Evolutionary conservation across 2,329 filamentous ascomycete species (phyloP).

Genomic region (Neocatenulostroma microsporum): DNA sequence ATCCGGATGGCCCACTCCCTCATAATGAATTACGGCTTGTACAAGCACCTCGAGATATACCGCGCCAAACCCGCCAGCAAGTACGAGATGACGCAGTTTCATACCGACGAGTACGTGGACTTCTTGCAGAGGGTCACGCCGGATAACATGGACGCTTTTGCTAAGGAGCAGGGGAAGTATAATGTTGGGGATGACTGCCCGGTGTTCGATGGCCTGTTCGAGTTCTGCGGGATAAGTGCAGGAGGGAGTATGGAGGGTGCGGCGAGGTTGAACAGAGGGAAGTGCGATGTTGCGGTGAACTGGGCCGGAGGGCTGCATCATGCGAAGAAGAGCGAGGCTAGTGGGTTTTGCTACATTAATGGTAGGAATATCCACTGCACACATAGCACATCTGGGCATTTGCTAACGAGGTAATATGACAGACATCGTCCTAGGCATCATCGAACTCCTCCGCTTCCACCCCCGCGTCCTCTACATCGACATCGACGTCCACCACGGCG

Average conservation of each 20-base stretch:
- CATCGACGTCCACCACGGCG: slow-evolving; percentile 60
- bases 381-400: too few species aligned
- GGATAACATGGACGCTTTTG: slow-evolving; percentile 94
- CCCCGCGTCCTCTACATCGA: slow-evolving; percentile 59
- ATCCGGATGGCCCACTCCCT: slow-evolving; percentile 59
- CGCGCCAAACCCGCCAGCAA: slow-evolving; percentile 45
- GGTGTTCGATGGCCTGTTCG: slow-evolving; percentile 62
- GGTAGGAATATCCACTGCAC: slow-evolving; percentile 30
- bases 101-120: slow-evolving; percentile 65
- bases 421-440: slow-evolving; percentile 61
- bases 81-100: slow-evolving; percentile 66
- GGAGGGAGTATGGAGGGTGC: slow-evolving; percentile 65
- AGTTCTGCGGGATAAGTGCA: slow-evolving; percentile 63
- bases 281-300: slow-evolving; percentile 58
- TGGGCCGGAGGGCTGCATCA: slow-evolving; percentile 45
- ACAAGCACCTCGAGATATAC: slow-evolving; percentile 67
- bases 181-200: slow-evolving; percentile 59
- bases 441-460: slow-evolving; percentile 57
- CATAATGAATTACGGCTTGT: slow-evolving; percentile 65
- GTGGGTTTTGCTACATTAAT: slow-evolving; percentile 44
- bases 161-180: slow-evolving; percentile 77
- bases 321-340: slow-evolving; percentile 43
- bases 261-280: slow-evolving; percentile 58
- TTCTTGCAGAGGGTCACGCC: slow-evolving; percentile 82
- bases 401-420: slow-evolving; percentile 11